phyloP scores from a whole-genome alignment of 2,329 filamentous ascomycete species.

The Tolypocladium tundrense region DNA sequence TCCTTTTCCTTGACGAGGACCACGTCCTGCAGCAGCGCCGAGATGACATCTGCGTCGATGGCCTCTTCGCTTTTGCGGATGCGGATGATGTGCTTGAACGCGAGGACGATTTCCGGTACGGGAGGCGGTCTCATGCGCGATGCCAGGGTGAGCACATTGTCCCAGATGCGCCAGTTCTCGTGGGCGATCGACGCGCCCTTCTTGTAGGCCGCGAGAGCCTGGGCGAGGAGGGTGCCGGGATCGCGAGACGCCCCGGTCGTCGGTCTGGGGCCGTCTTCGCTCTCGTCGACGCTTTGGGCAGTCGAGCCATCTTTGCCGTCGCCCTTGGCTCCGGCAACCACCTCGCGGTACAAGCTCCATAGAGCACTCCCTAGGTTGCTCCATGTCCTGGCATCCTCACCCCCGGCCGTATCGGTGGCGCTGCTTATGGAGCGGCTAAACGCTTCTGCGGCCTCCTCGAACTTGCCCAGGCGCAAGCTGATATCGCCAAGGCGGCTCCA shows the following conservation, averaged over 20 bases:
- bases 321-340: slow-evolving; percentile 26
- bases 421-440: slow-evolving; percentile 72
- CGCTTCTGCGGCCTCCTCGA: slow-evolving; percentile 68
- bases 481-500: slow-evolving; percentile 93
- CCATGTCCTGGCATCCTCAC: slow-evolving; percentile 86
- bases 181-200: slow-evolving; percentile 74
- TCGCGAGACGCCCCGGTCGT: slow-evolving; percentile 25
- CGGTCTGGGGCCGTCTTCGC: slow-evolving; percentile 11
- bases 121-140: slow-evolving; percentile 67
- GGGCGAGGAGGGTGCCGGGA: slow-evolving; percentile 53
- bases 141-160: slow-evolving; percentile 85
- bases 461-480: slow-evolving; percentile 65
- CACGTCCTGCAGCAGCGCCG: slow-evolving; percentile 61
- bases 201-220: slow-evolving; percentile 78
- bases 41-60: slow-evolving; percentile 64
- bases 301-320: slow-evolving; percentile 11
- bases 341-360: slow-evolving; percentile 54
- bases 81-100: slow-evolving; percentile 64
- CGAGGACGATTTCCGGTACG: slow-evolving; percentile 64
- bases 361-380: slow-evolving; percentile 86
- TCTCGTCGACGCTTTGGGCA: slow-evolving; percentile 13
- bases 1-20: slow-evolving; percentile 36
- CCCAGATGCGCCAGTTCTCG: slow-evolving; percentile 89
- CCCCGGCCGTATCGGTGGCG: slow-evolving; percentile 53
- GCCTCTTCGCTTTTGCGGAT: slow-evolving; percentile 70